A percentile compares a stretch with the other conserved stretches of the same genome.
Evolutionary conservation across 805 yeast species (phyloP).

Genomic region (Isabelozyma pseudorhagii): DNA sequence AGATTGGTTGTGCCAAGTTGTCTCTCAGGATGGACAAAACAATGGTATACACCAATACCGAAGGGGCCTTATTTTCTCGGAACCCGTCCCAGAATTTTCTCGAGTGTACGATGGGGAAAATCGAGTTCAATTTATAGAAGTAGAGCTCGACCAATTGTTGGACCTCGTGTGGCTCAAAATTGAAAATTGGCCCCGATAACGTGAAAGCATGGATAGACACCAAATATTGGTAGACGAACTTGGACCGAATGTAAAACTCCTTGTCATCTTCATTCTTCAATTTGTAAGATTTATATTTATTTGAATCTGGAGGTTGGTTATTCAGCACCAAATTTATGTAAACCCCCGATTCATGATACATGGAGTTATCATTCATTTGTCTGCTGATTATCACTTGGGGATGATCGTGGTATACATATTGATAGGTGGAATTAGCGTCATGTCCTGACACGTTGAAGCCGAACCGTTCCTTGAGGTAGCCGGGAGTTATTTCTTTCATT

Average conservation of each 20-base stretch:
- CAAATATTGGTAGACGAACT: constrained; percentile 13
- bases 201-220: constrained; percentile 29
- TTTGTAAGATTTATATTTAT: constrained; percentile 4
- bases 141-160: constrained; percentile 20
- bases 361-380: constrained; percentile 13
- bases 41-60: constrained; percentile 22
- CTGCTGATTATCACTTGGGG: constrained; percentile 21
- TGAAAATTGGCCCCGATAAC: constrained; percentile 18
- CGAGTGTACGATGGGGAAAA: constrained; percentile 31
- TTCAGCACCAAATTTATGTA: constrained; percentile 10
- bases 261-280: constrained; percentile 7
- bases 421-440: constrained; percentile 15
- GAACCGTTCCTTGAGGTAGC: constrained; percentile 16
- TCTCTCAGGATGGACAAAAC: constrained; percentile 27
- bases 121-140: constrained; percentile 29
- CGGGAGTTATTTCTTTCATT: constrained; percentile 12
- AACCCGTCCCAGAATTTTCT: constrained; percentile 25
- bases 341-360: constrained; percentile 25
- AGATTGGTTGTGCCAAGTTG: constrained; percentile 21
- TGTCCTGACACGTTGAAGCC: constrained; percentile 22
- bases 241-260: constrained; percentile 9
- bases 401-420: constrained; percentile 21
- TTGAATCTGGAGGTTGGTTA: background rate
- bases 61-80: constrained; percentile 13
- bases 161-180: constrained; percentile 15